Base-by-base conservation (phyloP, 1,284 basidiomycete species). In the Cutaneotrichosporon mucoides region DNA sequence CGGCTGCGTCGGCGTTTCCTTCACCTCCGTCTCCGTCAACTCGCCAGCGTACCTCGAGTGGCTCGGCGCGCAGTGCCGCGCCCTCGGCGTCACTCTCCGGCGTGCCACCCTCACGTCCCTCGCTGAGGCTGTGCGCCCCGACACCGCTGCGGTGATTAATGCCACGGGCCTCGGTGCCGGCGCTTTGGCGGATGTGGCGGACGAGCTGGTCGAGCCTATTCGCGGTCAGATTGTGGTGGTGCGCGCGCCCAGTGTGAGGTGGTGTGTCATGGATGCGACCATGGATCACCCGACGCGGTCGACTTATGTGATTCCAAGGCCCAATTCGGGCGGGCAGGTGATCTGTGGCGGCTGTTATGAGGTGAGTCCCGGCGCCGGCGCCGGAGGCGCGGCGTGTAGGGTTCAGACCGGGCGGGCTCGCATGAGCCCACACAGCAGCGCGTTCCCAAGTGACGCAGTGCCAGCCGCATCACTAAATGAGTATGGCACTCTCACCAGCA, bases 311-410 rank as follows among this genome's bases (percentile, higher is more conserved):
- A 67, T 67, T 44, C 66, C 66, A 0, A 44, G 66, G 4, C 61
- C 66, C 2, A 64, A 64, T 48, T 62, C 64, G 13, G 63, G 48
- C 10, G 58, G 58, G 3, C 43, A 63, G 55, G 61, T 62, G 7
- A 65, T 65, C 45, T 65, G 60, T 48, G 65, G 65, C 5, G 65
- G 65, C 9, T 66, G 62, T 47, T 66, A 66, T 53, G 62, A 66
- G 62, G 46, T 48, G 57, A 51, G 58, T 43, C 24, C 6, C n/a
- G n/a, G n/a, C n/a, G 9, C 7, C 38, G 38, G 24, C 24, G 24
- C 2, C 24, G 24, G 3, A 24, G 24, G 24, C 24, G 24, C 24
- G 24, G 24, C 24, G 24, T 24, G 24, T 24, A 24, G 2, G 24
- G 3, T 24, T 24, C 24, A 3, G 24, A 24, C 24, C 2, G 24